Base-by-base conservation (phyloP, 202 grass and related monocot species). In the Hordeum pubiflorum region DNA sequence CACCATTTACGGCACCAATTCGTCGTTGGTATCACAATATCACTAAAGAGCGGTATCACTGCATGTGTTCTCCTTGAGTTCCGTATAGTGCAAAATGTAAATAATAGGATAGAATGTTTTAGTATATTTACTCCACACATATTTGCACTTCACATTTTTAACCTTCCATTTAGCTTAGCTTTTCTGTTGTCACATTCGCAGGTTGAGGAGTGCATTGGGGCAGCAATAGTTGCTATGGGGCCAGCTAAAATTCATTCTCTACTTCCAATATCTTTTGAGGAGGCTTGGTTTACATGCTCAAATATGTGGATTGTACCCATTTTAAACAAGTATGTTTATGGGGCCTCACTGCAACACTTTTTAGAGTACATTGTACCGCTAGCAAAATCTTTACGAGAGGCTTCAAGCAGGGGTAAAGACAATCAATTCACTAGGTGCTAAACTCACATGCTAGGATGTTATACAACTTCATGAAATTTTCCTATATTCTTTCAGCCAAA, bases 291-390 rank as follows among this genome's bases (percentile, higher is more conserved):
- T 69, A 88, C 80, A 81, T 94, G 81, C 75, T 91, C 90, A 82
- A 98, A 94, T 86, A 86, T 57, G 70, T 98, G 95, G 95, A 86
- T 95, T 69, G 73, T 94, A 85, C 92, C 92, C 37, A 95, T 93
- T 92, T 81, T 98, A 91, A 88, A 91, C 11, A 93, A 93, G 63
- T 85, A 98, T 87, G 84, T 85, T 64, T 38, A 80, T 66, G 95
- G 88, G 40, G 86, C 87, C 56, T 77, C 88, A 1, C 57, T 94
- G 63, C 72, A 87, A 82, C 86, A 65, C 61, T 98, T 98, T 78
- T 17, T 94, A 64, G 88, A 98, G 27, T 71, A 89, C 79, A 91
- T 94, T 77, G 81, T 91, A 46, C 92, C 92, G 0, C 84, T 98
- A 75, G 81, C 86, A 61, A 83, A 91, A 79, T 91, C 88, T 75